Evolutionary conservation across 1,284 basidiomycete genomes (phyloP), one percentile per base, ranked within the genome.

Genomic region (Vanrija sp.): DNA sequence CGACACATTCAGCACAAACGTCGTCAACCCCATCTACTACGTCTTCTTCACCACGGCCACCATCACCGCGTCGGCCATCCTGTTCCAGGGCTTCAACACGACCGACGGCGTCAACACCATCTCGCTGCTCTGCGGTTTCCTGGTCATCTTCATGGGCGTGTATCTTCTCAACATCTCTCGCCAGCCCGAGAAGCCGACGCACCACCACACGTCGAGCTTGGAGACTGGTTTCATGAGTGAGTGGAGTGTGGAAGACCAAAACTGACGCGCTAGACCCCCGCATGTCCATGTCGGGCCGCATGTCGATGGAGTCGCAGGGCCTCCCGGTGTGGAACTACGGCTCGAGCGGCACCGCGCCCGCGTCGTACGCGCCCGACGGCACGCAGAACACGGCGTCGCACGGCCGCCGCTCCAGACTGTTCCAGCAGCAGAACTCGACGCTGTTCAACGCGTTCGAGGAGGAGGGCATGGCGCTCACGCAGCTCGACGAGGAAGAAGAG

Each of bases 21-120:
- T 98, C 43, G 94, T 98, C 56, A 98, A 99, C 74, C 95, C 96
- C 0, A 89, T 96, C 81, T 98, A 98, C 79, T 98, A 95, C 71
- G 95, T 98, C 75, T 88, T 91, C 75, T 99, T 99, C 80, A 94
- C 93, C n/a, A 91, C 91, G 2, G 88, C 88, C 12, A 98, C 95
- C 26, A 90, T 97, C 68, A 81, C 95, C 51, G 93, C 95, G 0
- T 97, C 93, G 50, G 85, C 97, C 62, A 92, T 98, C 64, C 84
- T 98, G 59, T 98, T 98, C 82, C 89, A 91, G 79, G 95, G 95
- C 1, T 90, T 98, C 81, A 94, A 97, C 79, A 98, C 92, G 3
- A 84, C 86, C 18, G 86, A 86, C 58, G 86, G 85, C 5, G 83
- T 84, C 38, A 89, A 91, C 75, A 89, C 89, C 29, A 71, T 92